Percentiles rank a stretch among this genome's conserved stretches.
These are phyloP conservation scores for Myxozyma udenii DNA, from an alignment of 805 yeast species.

Conservation along the genomic window DNA sequence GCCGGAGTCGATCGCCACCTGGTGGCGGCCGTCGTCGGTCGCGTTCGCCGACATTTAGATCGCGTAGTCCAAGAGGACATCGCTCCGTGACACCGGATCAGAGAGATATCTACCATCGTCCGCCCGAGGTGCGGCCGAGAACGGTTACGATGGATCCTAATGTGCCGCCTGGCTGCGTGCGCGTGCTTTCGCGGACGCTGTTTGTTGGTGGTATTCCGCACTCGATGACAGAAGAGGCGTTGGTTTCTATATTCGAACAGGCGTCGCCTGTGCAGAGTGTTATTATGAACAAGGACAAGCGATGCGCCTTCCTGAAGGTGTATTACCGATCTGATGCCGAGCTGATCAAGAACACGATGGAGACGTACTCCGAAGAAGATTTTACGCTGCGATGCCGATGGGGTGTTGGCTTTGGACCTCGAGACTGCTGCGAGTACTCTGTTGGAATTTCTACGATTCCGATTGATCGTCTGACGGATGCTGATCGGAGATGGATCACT, in stretches of 20 bases:
- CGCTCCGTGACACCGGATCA: slow-evolving; percentile 11
- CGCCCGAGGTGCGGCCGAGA: slow-evolving; percentile 45
- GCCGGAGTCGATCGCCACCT: slow-evolving; percentile 33
- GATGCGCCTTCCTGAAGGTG: slow-evolving; percentile 94
- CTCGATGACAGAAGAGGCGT: slow-evolving; percentile 69
- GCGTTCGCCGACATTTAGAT: slow-evolving; percentile 30
- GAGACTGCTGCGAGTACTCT: slow-evolving; percentile 95
- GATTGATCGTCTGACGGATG: slow-evolving; percentile 82
- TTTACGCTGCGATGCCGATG: slow-evolving; percentile 79
- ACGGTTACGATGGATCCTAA: slow-evolving; percentile 66
- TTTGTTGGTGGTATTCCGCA: slow-evolving; percentile 91
- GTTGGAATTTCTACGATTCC: slow-evolving; percentile 88
- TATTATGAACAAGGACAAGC: slow-evolving; percentile 80
- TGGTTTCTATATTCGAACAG: slow-evolving; percentile 70
- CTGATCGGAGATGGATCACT: slow-evolving; percentile 85
- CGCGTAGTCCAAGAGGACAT: slow-evolving; percentile 28
- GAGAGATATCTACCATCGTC: slow-evolving; percentile 8
- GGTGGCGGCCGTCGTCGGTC: slow-evolving; percentile 22
- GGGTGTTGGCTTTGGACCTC: slow-evolving; percentile 99
- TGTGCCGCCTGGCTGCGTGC: slow-evolving; percentile 73
- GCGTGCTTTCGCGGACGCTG: slow-evolving; percentile 83
- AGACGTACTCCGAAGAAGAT: slow-evolving; percentile 54
- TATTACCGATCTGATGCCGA: slow-evolving; percentile 91
- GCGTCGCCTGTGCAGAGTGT: slow-evolving; percentile 90
- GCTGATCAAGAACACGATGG: slow-evolving; percentile 66